phyloP scores from a whole-genome alignment of 2,329 filamentous ascomycete genomes.

The Conoideocrella luteorostrata region DNA sequence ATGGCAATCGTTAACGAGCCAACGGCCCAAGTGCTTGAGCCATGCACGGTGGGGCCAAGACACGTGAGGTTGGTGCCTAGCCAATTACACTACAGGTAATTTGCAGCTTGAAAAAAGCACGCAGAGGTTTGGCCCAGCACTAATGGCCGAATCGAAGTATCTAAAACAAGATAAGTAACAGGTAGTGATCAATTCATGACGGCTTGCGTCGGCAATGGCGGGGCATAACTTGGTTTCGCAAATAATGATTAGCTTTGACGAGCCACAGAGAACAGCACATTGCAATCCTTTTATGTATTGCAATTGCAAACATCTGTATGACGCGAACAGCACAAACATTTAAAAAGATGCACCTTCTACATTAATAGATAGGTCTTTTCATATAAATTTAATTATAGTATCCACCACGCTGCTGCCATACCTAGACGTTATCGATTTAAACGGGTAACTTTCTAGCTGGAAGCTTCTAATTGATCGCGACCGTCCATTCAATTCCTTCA shows the following conservation, averaged over 20 bases:
- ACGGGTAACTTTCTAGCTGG: too few species aligned
- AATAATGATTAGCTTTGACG: background rate
- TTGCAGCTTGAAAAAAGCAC: background rate
- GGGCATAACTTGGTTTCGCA: background rate
- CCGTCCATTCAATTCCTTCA: too few species aligned
- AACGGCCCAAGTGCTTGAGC: background rate
- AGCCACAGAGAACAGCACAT: too few species aligned
- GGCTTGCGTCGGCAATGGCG: background rate
- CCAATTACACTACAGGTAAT: background rate
- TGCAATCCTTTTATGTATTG: too few species aligned
- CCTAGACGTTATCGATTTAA: too few species aligned
- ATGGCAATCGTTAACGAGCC: background rate
- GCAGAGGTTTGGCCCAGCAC: background rate
- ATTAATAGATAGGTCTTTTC: too few species aligned
- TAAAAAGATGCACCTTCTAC: too few species aligned
- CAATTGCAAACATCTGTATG: too few species aligned
- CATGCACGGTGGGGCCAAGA: background rate
- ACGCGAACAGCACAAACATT: too few species aligned
- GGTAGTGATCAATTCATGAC: background rate
- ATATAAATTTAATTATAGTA: too few species aligned
- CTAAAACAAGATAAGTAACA: background rate
- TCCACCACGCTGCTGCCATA: too few species aligned
- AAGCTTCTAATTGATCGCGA: too few species aligned
- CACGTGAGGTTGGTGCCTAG: background rate
- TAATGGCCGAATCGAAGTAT: background rate